phyloP scores from a whole-genome alignment of 192 early-diverging fungal genomes.

The Paraglomus occultum region DNA sequence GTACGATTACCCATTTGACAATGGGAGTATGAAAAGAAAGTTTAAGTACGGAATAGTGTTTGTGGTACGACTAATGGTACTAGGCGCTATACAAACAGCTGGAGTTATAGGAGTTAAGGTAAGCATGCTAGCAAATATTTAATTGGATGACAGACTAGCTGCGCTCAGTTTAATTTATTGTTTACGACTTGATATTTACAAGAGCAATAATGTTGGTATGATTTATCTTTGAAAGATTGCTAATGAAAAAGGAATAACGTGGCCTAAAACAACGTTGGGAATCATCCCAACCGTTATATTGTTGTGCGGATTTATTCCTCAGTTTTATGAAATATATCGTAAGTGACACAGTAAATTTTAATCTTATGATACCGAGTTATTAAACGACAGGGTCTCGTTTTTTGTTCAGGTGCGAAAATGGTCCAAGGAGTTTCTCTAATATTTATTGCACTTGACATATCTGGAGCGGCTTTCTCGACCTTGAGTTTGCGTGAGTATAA shows the following conservation, averaged over 20 bases:
- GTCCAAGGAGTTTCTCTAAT: slow-evolving; percentile 39
- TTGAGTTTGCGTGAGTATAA: slow-evolving; percentile 34
- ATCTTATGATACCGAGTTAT: neutral
- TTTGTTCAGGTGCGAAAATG: slow-evolving; percentile 6
- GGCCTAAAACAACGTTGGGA: slow-evolving; percentile 31
- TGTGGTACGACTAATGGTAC: neutral
- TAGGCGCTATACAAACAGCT: neutral
- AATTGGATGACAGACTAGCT: no score
- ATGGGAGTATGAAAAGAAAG: neutral
- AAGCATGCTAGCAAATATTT: neutral
- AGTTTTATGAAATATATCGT: slow-evolving; percentile 39
- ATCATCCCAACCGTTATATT: slow-evolving; percentile 33
- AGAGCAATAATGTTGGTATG: neutral
- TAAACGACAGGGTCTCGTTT: neutral
- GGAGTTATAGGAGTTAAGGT: slow-evolving; percentile 3
- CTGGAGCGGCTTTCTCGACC: slow-evolving; percentile 37
- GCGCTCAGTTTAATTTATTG: no score
- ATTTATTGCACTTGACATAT: slow-evolving; percentile 38
- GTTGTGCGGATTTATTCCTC: slow-evolving; percentile 38
- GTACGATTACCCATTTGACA: no score
- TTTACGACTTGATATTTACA: neutral
- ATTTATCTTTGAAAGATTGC: slow-evolving; percentile 19
- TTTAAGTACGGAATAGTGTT: neutral
- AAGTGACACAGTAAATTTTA: no score
- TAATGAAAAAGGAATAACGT: slow-evolving; percentile 11